Conservation (phyloP, 192 early-diverging fungal species). For the Geosiphon pyriformis region DNA sequence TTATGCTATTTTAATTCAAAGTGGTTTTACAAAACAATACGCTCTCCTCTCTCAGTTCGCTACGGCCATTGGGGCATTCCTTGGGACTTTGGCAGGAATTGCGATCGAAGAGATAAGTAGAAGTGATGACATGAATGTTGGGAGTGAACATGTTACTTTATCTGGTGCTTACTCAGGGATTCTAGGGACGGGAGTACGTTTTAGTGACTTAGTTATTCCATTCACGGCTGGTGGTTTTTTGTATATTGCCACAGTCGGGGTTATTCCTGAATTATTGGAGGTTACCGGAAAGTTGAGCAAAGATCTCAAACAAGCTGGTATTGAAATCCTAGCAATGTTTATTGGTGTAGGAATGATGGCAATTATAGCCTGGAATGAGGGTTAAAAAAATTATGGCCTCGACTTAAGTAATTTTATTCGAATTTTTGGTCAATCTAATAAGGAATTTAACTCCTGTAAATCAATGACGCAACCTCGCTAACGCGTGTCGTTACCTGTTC, state of each 20-base stretch:
- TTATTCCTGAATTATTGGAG: conserved; percentile 74
- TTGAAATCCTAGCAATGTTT: conserved; percentile 65
- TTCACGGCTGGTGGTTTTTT: conserved; percentile 85
- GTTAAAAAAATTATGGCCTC: neutral
- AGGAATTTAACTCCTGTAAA: too few species aligned
- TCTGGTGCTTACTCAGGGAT: conserved; percentile 34
- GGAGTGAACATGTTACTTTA: neutral
- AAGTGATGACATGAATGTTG: conserved; percentile 26
- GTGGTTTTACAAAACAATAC: conserved; percentile 66
- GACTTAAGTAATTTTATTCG: too few species aligned
- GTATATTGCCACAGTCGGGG: conserved; percentile 81
- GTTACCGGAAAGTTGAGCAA: conserved; percentile 50
- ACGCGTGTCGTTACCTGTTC: too few species aligned
- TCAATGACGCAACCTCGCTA: too few species aligned
- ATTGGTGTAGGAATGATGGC: conserved; percentile 74
- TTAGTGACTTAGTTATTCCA: conserved; percentile 77
- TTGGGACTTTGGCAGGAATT: conserved; percentile 72
- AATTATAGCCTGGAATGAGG: conserved; percentile 68
- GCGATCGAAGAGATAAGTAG: conserved; percentile 64
- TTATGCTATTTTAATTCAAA: conserved; percentile 81
- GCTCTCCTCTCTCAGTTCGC: conserved; percentile 77
- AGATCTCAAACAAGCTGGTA: conserved; percentile 45
- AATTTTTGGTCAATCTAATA: too few species aligned
- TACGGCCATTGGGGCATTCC: conserved; percentile 74
- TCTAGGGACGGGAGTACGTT: conserved; percentile 54